Evolutionary conservation across 2,329 filamentous ascomycete genomes (phyloP), one percentile per base, ranked within the genome.

Genomic region (Ascochyta viciae-villosae): DNA sequence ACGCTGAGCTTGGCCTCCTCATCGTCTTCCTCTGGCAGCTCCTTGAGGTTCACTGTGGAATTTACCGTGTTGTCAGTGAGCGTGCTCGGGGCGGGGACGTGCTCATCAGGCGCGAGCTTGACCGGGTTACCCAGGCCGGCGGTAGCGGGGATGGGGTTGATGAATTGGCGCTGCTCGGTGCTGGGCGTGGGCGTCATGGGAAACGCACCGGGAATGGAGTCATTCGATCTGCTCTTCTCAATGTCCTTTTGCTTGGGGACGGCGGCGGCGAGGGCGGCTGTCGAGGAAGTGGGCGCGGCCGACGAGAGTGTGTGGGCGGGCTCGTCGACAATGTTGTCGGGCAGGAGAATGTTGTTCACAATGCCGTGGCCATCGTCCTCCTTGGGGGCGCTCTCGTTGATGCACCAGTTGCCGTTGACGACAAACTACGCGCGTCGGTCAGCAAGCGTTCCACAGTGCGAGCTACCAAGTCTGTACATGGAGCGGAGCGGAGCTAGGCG

Each of bases 361-460:
- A 94, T 96, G 70, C 90, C 89, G 70, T 87, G 83, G 63, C 85
- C 84, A 82, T 97, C 94, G 71, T 87, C 86, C 79, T 97, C 93
- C 78, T 89, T 88, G 57, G 90, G 90, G 38, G 88, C 89, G 56
- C 87, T 87, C 68, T 88, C 86, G 78, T 97, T 93, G 75, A 88
- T 90, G 46, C 87, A 87, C 95, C 95, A 99, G 67, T 85, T 86
- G 66, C 90, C 91, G 84, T 99, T 92, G 65, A 97, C 94, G 68
- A 99, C 90, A 77, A 96, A 99, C 94, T 97, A 75, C 68, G 35
- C 48, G 19, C 6, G 15, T 40, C 31, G 31, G 60, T 70, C 49
- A 70, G 64, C 60, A 63, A 47, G 54, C 48, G 58, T 56, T 50
- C 50, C 43, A 26, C 16, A 26, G 5, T 22, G 16, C 29, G 26